Evolutionary conservation across 176 grass and related monocot genomes (phyloP), one percentile per base, ranked within the genome.

Genomic region (Pontederia crassipes): DNA sequence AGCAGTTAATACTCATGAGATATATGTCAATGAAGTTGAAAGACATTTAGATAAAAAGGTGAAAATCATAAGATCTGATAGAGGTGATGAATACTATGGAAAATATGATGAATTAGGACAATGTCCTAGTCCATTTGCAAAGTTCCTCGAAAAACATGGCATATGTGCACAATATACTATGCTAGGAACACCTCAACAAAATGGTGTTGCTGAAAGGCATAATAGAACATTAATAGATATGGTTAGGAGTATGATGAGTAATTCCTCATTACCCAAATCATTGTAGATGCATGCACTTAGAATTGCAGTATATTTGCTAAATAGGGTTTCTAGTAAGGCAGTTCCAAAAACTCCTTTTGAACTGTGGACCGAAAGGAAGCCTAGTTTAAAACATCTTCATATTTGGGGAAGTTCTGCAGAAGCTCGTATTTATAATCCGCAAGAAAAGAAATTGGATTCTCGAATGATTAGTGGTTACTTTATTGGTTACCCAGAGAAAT

Each of bases 161-260:
- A 75, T 75, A 26, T 69, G 71, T 68, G 56, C 32, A 2, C 4
- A 73, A 0, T 75, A 69, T 0, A 64, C 14, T 35, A 72, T 77
- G 66, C 54, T 15, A 0, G 15, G 45, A 8, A 54, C 52, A 59
- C 65, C 46, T 61, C 40, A 75, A 6, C 50, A 81, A 59, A 62
- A 80, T 50, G n/a, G 62, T 27, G 55, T 74, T 40, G 47, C 5
- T 17, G 35, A 80, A 64, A 74, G 50, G 20, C 8, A 9, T 0
- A 80, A 64, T 57, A 20, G 9, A 27, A 70, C 65, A 13, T 62
- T 70, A 1, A 70, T 74, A n/a, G 51, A 80, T 57, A 80, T 80
- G 40, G 59, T 69, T 62, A 62, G 52, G 8, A 80, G 51, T 12
- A 75, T 68, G 45, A 29, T 76, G 49, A 47, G 28, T 52, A 48